Evolutionary conservation across 768 basidiomycete genomes (phyloP).

Genomic region (Leccinellum luteum): DNA sequence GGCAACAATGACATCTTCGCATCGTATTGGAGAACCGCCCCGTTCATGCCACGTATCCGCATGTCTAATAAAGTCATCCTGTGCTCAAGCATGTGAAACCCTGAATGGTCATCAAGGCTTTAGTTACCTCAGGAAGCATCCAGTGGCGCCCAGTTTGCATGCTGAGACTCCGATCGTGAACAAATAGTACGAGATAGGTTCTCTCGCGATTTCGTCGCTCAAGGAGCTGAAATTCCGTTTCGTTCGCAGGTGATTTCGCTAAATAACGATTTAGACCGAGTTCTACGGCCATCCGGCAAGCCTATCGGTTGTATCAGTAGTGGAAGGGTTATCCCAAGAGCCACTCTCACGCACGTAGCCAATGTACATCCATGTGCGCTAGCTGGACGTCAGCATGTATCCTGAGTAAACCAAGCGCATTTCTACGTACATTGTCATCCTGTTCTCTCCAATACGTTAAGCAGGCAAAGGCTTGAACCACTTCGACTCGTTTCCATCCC

Average conservation of each 20-base stretch:
- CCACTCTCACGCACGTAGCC: constrained; percentile 59
- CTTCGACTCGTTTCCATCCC: constrained; percentile 78
- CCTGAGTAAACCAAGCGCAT: neutral
- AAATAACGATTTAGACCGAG: constrained; percentile 74
- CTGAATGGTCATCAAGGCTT: constrained; percentile 1
- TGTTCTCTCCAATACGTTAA: constrained; percentile 90
- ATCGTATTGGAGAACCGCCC: constrained; percentile 50
- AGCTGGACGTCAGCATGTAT: constrained; percentile 16
- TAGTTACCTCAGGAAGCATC: constrained; percentile 75
- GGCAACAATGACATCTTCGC: constrained; percentile 78
- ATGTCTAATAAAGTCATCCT: constrained; percentile 72
- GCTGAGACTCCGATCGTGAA: constrained; percentile 82
- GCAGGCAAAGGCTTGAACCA: constrained; percentile 86
- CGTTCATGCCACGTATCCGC: constrained; percentile 70
- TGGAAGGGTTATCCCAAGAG: neutral
- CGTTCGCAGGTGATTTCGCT: constrained; percentile 50
- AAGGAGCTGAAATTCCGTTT: constrained; percentile 61
- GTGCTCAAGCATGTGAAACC: constrained; percentile 9
- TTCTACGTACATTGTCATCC: constrained; percentile 65
- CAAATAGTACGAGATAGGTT: constrained; percentile 82
- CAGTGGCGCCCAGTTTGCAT: constrained; percentile 84
- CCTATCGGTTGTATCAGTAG: constrained; percentile 39
- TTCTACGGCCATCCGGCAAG: constrained; percentile 86
- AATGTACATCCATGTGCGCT: constrained; percentile 87
- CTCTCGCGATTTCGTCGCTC: constrained; percentile 85